Base-by-base conservation (phyloP, 106 monocot species). In the Vanilla planifolia region DNA sequence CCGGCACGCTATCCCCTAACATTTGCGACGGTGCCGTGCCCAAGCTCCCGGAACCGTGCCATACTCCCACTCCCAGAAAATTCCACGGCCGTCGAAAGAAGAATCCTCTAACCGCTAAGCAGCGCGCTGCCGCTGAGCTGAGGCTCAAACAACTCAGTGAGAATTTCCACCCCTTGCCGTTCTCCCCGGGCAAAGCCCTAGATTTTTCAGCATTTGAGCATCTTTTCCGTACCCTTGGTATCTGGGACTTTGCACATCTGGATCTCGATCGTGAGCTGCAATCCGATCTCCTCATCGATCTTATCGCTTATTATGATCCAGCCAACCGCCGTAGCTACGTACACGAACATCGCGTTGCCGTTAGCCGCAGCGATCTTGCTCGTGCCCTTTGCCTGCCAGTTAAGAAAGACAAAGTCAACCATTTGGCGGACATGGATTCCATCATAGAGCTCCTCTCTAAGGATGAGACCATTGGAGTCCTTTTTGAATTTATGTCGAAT, bases 261-360 rank as follows among this genome's bases (percentile, higher is more conserved):
- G 56, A 67, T 3, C 69, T 84, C 23, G 62, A 53, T 40, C 22
- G 22, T n/a, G 67, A 61, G 9, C 25, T 87, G 37, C 69, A 80
- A 37, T 4, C 70, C 10, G 92, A 92, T 60, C 71, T 92, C 45
- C 57, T 92, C 14, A 37, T 61, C 8, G 51, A 45, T 1, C 64
- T 92, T 48, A 75, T 92, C 44, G 80, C 88, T 19, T 65, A 67
- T 68, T 92, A 92, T 52, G 88, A 88, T 48, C 61, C 36, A 1
- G 5, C 63, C 8, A 13, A 20, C 2, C 63, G 70, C 36, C 60
- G 78, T 34, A 84, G 84, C 67, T 62, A 68, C 52, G 81, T 92
- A 4, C 53, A 59, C 8, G 69, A 64, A 32, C 45, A 41, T 1
- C 61, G 75, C 17, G 36, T 92, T 40, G 23, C 58, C 0, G 71